Percentiles rank a stretch among this genome's conserved stretches.
Conservation (phyloP, 768 basidiomycete genomes). For the Cystoderma amianthinum region DNA sequence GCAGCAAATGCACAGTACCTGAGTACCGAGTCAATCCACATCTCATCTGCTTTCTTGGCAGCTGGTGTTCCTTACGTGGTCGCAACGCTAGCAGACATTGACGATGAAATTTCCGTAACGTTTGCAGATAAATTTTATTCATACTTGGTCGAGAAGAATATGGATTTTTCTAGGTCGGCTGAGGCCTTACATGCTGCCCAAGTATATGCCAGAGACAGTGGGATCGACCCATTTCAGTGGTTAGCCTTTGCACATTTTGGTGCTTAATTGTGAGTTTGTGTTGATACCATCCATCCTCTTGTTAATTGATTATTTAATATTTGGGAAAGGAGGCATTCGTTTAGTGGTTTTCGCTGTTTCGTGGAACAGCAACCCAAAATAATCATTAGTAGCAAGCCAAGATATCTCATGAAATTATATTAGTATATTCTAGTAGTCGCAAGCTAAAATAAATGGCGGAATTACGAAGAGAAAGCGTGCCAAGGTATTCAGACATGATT, state of each 20-base stretch:
- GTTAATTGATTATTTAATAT: too few species aligned
- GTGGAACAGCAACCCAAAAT: too few species aligned
- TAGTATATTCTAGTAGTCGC: too few species aligned
- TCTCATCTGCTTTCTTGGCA: slow-evolving; percentile 25
- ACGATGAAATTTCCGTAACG: slow-evolving; percentile 17
- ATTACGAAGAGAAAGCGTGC: too few species aligned
- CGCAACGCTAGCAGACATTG: slow-evolving; percentile 26
- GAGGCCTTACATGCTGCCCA: slow-evolving; percentile 8
- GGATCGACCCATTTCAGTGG: slow-evolving; percentile 6
- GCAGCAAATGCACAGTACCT: slow-evolving; percentile 11
- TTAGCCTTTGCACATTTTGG: slow-evolving; percentile 10
- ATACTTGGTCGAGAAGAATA: slow-evolving; percentile 1
- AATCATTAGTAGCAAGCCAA: too few species aligned
- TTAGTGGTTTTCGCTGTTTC: too few species aligned
- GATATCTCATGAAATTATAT: too few species aligned
- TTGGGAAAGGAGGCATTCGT: too few species aligned
- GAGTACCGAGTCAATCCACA: slow-evolving; percentile 22
- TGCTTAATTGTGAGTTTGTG: too few species aligned
- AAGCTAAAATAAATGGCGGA: too few species aligned
- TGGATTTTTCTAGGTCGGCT: slow-evolving; percentile 6
- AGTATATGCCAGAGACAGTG: slow-evolving; percentile 8
- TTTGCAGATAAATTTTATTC: slow-evolving; percentile 20
- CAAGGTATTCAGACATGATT: too few species aligned
- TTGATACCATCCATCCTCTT: too few species aligned
- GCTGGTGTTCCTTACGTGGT: slow-evolving; percentile 16